phyloP scores from a whole-genome alignment of 2,329 filamentous ascomycete species.

The Didymella keratinophila region DNA sequence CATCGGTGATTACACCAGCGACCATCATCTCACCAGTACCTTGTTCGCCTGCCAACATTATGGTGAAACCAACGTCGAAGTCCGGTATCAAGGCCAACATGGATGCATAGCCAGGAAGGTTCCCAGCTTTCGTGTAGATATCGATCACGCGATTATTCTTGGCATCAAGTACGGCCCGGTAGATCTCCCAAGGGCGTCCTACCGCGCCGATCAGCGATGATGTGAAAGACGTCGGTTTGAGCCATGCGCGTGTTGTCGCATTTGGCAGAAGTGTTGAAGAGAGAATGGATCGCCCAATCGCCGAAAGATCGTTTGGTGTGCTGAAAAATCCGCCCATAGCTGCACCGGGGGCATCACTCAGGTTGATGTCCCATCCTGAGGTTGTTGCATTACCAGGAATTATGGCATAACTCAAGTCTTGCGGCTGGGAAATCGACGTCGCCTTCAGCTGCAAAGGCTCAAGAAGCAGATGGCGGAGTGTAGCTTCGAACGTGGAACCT shows the following conservation, averaged over 20 bases:
- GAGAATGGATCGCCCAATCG: conserved; percentile 52
- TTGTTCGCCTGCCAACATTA: conserved; percentile 45
- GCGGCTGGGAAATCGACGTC: conserved; percentile 47
- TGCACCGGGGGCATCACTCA: conserved; percentile 10
- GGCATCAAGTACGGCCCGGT: conserved; percentile 26
- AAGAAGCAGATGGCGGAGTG: conserved; percentile 54
- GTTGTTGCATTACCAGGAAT: conserved; percentile 12
- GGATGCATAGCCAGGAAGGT: conserved; percentile 52
- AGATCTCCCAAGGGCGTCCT: conserved; percentile 53
- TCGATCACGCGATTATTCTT: conserved; percentile 34
- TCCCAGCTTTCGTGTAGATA: conserved; percentile 55
- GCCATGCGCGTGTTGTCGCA: conserved; percentile 50
- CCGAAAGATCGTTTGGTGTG: conserved; percentile 48
- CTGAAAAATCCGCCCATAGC: conserved; percentile 47
- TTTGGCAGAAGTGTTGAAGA: conserved; percentile 47
- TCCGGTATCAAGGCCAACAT: conserved; percentile 55
- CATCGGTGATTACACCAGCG: conserved; percentile 21
- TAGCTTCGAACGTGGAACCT: conserved; percentile 50
- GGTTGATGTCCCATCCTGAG: conserved; percentile 12
- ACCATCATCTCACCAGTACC: not conserved
- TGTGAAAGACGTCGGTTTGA: conserved; percentile 53
- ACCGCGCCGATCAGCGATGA: conserved; percentile 44
- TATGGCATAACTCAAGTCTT: conserved; percentile 9
- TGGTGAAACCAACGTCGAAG: conserved; percentile 53
- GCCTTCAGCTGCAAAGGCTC: conserved; percentile 54